Base-by-base conservation (phyloP, 2,329 filamentous ascomycete genomes). In the Chaetothyriales sp. region DNA sequence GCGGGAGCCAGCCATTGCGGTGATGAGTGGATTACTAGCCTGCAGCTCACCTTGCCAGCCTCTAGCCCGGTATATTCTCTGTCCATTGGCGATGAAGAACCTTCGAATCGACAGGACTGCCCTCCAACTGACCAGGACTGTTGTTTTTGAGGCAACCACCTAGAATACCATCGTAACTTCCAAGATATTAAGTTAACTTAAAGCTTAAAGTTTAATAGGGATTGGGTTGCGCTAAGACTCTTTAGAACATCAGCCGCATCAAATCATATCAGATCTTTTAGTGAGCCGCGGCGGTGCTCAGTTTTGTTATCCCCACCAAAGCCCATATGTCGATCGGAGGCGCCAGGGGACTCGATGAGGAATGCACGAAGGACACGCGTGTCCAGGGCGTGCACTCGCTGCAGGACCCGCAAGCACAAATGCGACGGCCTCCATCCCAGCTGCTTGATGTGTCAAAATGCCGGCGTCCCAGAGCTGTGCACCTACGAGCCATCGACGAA, bases 321-420 rank as follows among this genome's bases (percentile, higher is more conserved):
- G 43, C n/a, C 43, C 43, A 45, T 45, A 45, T 39, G 32, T 39
- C 32, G 7, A 39, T 15, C 32, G 32, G 32, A 39, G 32, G 15
- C 9, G 10, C 32, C 32, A 39, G 15, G 10, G 32, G 32, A 39
- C 8, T 12, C 42, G 28, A 39, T 18, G 47, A 18, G 9, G 22
- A 18, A 18, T 7, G 20, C 45, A 28, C 28, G 18, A 56, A 61
- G 69, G 46, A 69, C 70, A 61, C 68, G 69, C 60, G 68, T 71
- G 44, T 71, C 69, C 18, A 64, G 68, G 52, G 69, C 69, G 51
- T 72, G 69, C 55, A 65, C 70, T 53, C 64, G 68, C 44, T 72
- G 69, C 62, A 66, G 69, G 53, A 68, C 65, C 15, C 39, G 47
- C 46, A 60, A 60, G 49, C 56, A 60, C 55, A 69, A 69, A 62